Conservation (phyloP, 495 filamentous ascomycete genomes). For the Aspergillus sclerotiicarbonarius region DNA sequence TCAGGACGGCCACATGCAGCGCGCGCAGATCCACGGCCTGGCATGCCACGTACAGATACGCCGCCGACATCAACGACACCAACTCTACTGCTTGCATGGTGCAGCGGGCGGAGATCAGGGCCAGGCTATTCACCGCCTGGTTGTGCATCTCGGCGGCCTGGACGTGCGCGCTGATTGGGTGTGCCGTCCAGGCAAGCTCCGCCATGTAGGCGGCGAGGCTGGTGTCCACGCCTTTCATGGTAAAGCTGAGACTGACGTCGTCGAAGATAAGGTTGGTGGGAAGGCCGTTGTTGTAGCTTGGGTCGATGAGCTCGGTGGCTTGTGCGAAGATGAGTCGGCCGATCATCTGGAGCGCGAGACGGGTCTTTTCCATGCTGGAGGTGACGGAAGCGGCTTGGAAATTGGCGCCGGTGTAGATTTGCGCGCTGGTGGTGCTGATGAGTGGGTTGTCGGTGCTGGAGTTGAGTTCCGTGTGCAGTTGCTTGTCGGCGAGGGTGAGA, state of each 20-base stretch:
- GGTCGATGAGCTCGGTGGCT: conserved; percentile 58
- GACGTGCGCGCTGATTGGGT: conserved; percentile 53
- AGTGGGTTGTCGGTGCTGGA: conserved; percentile 66
- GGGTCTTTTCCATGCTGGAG: conserved; percentile 63
- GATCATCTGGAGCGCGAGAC: conserved; percentile 52
- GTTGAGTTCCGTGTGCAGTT: conserved; percentile 58
- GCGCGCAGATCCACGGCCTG: conserved; percentile 42
- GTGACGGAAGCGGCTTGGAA: conserved; percentile 64
- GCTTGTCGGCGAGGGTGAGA: conserved; percentile 52
- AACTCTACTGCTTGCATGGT: conserved; percentile 57
- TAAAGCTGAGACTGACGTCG: conserved; percentile 55
- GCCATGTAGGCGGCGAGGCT: conserved; percentile 62
- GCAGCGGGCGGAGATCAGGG: conserved; percentile 55
- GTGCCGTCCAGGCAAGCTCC: conserved; percentile 53
- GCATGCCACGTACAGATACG: conserved; percentile 52
- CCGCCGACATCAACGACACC: conserved; percentile 50
- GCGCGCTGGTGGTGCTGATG: conserved; percentile 36
- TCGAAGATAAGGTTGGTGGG: conserved; percentile 60
- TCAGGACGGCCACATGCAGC: conserved; percentile 30
- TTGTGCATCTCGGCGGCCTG: conserved; percentile 60
- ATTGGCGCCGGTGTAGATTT: conserved; percentile 57
- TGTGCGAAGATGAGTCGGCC: conserved; percentile 60
- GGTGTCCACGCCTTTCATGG: conserved; percentile 62
- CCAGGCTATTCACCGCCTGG: conserved; percentile 59
- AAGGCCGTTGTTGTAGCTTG: conserved; percentile 53